Conservation (phyloP, 345 rosid species). For the Citrus mangshanensis region DNA sequence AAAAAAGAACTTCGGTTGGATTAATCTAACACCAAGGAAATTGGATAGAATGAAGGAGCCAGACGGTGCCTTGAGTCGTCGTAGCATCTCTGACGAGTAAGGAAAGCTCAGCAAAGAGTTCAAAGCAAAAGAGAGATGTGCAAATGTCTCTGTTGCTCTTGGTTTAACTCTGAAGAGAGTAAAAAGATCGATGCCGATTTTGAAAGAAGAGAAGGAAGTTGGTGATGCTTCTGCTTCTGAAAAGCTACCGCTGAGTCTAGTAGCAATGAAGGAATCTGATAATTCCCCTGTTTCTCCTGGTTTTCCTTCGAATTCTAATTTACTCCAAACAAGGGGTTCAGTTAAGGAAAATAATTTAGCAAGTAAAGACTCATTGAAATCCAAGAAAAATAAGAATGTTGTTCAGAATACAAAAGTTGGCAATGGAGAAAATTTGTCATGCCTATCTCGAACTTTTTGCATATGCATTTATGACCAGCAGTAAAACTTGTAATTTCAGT, state of each 20-base stretch:
- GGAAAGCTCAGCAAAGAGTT: not conserved
- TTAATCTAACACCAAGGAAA: not conserved
- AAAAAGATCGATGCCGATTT: not conserved
- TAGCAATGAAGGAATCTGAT: not conserved
- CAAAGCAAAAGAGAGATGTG: not conserved
- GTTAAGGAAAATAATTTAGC: no score
- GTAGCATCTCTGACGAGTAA: no score
- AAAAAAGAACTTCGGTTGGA: not conserved
- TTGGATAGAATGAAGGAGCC: not conserved
- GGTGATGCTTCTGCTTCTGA: constrained; percentile 3
- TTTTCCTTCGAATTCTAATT: no score
- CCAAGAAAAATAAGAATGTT: no score
- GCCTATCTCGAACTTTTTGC: no score
- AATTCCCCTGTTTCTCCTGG: constrained; percentile 14
- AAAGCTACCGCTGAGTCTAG: not conserved
- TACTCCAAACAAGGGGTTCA: no score
- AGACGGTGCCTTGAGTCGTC: no score
- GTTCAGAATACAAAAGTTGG: no score
- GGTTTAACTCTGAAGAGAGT: not conserved
- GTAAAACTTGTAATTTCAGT: no score
- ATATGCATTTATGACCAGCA: no score
- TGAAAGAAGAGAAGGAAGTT: not conserved
- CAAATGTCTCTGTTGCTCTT: not conserved
- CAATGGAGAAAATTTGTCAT: no score
- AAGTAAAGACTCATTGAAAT: no score